These are phyloP conservation scores for Ailanthus altissimus DNA, from an alignment of 345 rosid species.

Conservation along the genomic window DNA sequence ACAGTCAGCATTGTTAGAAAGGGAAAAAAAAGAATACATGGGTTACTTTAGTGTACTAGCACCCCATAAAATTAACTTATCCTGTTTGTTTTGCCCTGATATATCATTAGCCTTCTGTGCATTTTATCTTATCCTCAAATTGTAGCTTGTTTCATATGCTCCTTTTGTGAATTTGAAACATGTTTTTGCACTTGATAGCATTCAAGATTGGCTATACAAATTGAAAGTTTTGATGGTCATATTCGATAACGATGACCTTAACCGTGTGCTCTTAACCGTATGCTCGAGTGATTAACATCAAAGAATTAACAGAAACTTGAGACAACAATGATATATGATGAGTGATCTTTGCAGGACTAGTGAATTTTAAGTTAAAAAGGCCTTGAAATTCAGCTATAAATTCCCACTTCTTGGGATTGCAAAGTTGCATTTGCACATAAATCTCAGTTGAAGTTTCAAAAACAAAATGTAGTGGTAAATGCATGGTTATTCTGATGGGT, in stretches of 20 bases:
- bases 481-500: too few species aligned
- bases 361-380: background rate
- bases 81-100: background rate
- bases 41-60: background rate
- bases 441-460: too few species aligned
- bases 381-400: background rate
- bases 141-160: background rate
- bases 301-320: too few species aligned
- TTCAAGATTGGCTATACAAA: background rate
- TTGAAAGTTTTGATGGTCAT: too few species aligned
- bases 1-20: conserved; percentile 18
- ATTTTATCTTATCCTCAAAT: background rate
- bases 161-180: background rate
- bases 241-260: too few species aligned
- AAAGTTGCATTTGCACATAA: background rate
- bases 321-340: too few species aligned
- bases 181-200: background rate
- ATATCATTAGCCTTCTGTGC: background rate
- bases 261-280: too few species aligned
- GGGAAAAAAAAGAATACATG: conserved; percentile 14
- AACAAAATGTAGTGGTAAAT: too few species aligned
- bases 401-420: background rate
- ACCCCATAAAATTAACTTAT: background rate
- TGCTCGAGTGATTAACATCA: too few species aligned
- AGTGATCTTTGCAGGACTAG: too few species aligned